Evolutionary conservation across 139 green algal genomes (phyloP), one percentile per base, ranked within the genome.

Genomic region (Desmodesmus armatus): DNA sequence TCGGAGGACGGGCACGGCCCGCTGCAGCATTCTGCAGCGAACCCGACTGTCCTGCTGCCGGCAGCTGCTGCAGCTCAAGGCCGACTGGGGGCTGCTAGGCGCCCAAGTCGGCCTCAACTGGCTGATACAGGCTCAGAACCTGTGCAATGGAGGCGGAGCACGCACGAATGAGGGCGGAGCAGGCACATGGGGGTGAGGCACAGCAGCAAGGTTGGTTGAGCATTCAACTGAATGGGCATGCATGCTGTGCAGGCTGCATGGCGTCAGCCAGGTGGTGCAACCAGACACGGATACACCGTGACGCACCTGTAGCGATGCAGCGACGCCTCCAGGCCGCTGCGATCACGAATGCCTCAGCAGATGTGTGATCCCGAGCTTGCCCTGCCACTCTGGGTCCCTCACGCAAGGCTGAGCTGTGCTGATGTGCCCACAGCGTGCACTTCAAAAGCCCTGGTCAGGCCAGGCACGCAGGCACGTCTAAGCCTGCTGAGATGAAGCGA

Each of bases 11-110:
- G 39, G 39, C 43, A n/a, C 77, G 31, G 77, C 77, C 41, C n/a
- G 77, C 77, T 83, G 58, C 77, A 83, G 77, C 77, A 83, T 83
- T 83, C 77, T 83, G 77, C 77, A 83, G 60, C 58, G 58, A 40
- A 33, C 74, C 58, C 37, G 27, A 17, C 60, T 83, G 39, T 17
- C 40, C 39, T 11, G 77, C 55, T 27, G 27, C 17, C 63, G 73
- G 73, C 73, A 67, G 49, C 73, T 44, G 44, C 47, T 80, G 73
- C 73, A 51, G 73, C 40, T 40, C 43, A 69, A 27, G 3, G 35
- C 31, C 73, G 49, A 67, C 49, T 47, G 49, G 49, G 49, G 11
- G 47, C 72, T 37, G 31, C 70, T 29, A 27, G 29, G 72, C 27
- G 37, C 72, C 72, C 44, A 35, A 44, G 72, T 58, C 72, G 43